Percentiles rank a stretch among this genome's conserved stretches.
phyloP scores from a whole-genome alignment of 2,329 filamentous ascomycete genomes.

The Esteya vermicola region DNA sequence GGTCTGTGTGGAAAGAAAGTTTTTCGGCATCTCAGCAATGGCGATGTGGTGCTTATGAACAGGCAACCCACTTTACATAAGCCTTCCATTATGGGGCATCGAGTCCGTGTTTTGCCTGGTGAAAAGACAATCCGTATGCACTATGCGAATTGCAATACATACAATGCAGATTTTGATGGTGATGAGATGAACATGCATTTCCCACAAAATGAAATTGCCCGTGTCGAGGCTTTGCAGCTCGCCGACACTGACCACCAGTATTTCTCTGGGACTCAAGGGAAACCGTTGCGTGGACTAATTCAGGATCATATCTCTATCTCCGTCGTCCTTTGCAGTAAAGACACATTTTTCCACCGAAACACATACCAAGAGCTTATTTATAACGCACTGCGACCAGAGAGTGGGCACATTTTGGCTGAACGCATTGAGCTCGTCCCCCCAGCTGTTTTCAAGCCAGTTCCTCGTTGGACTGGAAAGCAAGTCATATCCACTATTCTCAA shows the following conservation, averaged over 20 bases:
- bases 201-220: constrained; percentile 87
- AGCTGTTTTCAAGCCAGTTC: constrained; percentile 65
- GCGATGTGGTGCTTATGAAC: constrained; percentile 97
- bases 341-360: constrained; percentile 76
- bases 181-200: constrained; percentile 99
- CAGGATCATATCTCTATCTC: constrained; percentile 97
- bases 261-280: constrained; percentile 82
- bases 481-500: constrained; percentile 83
- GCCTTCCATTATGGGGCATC: constrained; percentile 96
- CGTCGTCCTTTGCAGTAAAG: constrained; percentile 77
- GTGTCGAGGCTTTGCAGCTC: constrained; percentile 82
- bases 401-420: constrained; percentile 71
- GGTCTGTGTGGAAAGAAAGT: constrained; percentile 89
- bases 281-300: constrained; percentile 87
- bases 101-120: constrained; percentile 77
- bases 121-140: constrained; percentile 99
- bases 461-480: constrained; percentile 92
- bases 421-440: constrained; percentile 70
- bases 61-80: constrained; percentile 96
- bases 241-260: constrained; percentile 98
- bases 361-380: constrained; percentile 95
- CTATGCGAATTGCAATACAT: constrained; percentile 98
- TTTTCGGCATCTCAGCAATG: constrained; percentile 86
- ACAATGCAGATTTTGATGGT: constrained; percentile 98
- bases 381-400: constrained; percentile 75